These are phyloP conservation scores for Puccinia triticina DNA, from an alignment of 1,284 basidiomycete species.

Conservation along the genomic window DNA sequence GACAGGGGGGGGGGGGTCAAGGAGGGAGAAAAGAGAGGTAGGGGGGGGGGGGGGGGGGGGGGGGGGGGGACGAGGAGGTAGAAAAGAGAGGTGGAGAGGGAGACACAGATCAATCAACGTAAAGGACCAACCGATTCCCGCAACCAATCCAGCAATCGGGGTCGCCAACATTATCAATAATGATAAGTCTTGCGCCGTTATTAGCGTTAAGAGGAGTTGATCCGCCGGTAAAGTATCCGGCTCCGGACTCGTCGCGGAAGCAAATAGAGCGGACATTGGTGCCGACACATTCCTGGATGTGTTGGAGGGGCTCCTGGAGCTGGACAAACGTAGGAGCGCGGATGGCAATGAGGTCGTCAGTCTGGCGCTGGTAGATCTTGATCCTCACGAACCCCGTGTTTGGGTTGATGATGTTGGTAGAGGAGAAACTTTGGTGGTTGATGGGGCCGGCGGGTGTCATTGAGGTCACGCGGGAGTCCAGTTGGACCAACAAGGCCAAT, in stretches of 20 bases:
- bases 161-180: slow-evolving; percentile 71
- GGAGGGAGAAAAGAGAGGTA: no score
- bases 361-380: slow-evolving; percentile 89
- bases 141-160: slow-evolving; percentile 77
- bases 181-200: slow-evolving; percentile 65
- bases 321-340: slow-evolving; percentile 89
- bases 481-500: neutral
- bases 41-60: no score
- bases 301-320: slow-evolving; percentile 80
- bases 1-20: no score
- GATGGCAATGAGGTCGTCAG: slow-evolving; percentile 93
- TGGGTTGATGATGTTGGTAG: slow-evolving; percentile 10
- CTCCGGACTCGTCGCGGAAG: slow-evolving; percentile 69
- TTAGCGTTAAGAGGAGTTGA: slow-evolving; percentile 7
- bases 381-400: slow-evolving; percentile 78
- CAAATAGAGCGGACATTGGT: slow-evolving; percentile 71
- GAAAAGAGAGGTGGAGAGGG: no score
- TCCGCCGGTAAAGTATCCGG: slow-evolving; percentile 20
- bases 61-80: no score
- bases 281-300: slow-evolving; percentile 83
- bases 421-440: neutral
- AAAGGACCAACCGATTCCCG: slow-evolving; percentile 85
- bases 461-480: neutral
- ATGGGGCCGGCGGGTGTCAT: slow-evolving; percentile 20
- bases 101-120: slow-evolving; percentile 68